phyloP scores from a whole-genome alignment of 495 filamentous ascomycete species.

The Parachaetomium inaequale region DNA sequence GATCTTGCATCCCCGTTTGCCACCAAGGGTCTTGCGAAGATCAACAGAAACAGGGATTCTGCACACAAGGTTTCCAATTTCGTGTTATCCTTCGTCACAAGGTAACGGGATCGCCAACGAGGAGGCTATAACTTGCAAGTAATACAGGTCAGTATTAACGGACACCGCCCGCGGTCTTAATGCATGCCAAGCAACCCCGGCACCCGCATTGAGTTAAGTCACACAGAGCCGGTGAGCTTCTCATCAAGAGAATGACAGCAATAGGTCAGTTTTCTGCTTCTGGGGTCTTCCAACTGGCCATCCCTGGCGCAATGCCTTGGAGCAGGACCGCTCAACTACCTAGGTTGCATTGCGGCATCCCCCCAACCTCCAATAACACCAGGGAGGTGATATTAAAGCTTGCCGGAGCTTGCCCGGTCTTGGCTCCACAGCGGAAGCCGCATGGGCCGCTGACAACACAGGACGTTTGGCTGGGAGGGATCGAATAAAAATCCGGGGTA shows the following conservation, averaged over 20 bases:
- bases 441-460: background rate
- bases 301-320: background rate
- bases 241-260: background rate
- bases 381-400: background rate
- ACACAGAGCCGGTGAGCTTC: background rate
- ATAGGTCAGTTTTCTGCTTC: background rate
- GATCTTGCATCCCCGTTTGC: background rate
- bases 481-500: slow-evolving; percentile 31
- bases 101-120: background rate
- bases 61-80: background rate
- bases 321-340: background rate
- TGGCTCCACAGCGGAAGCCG: background rate
- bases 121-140: background rate
- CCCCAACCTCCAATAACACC: background rate
- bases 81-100: background rate
- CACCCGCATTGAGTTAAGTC: background rate
- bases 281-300: background rate
- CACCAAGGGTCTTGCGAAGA: background rate
- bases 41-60: background rate
- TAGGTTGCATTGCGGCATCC: background rate
- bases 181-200: background rate
- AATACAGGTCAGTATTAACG: background rate
- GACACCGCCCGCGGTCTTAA: background rate
- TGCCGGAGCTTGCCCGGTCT: background rate
- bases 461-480: background rate